These are phyloP conservation scores for Nelumbo lutea DNA, from an alignment of 164 flowering plant genomes.

Conservation along the genomic window DNA sequence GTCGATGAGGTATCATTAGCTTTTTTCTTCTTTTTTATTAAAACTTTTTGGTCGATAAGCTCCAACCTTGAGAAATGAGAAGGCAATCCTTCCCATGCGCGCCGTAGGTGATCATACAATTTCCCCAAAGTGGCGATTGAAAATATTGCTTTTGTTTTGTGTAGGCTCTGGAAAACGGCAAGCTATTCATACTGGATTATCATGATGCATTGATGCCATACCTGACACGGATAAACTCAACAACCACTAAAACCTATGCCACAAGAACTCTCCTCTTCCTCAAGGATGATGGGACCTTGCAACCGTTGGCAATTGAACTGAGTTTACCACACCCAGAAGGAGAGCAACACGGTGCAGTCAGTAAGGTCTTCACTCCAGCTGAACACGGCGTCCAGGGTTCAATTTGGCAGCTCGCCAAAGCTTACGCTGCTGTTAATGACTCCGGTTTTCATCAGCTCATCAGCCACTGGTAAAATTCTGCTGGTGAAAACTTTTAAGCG, in stretches of 20 bases:
- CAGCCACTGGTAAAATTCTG: slow-evolving; percentile 70
- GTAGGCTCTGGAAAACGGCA: slow-evolving; percentile 50
- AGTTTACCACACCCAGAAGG: slow-evolving; percentile 83
- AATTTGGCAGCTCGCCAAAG: slow-evolving; percentile 89
- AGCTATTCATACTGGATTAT: slow-evolving; percentile 73
- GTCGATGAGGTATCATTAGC: slow-evolving; percentile 43
- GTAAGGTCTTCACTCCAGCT: slow-evolving; percentile 65
- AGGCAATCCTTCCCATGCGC: background rate
- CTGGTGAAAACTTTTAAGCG: background rate
- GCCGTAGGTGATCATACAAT: too few species aligned
- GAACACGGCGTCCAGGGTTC: slow-evolving; percentile 53
- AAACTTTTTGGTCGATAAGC: background rate
- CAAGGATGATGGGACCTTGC: slow-evolving; percentile 67
- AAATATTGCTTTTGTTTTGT: background rate
- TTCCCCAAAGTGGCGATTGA: background rate
- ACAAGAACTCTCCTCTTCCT: slow-evolving; percentile 65
- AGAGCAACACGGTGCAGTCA: slow-evolving; percentile 50
- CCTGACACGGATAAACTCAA: slow-evolving; percentile 62
- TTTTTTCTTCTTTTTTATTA: slow-evolving; percentile 1
- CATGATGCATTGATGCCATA: slow-evolving; percentile 83
- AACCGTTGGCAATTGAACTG: slow-evolving; percentile 83
- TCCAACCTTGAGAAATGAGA: too few species aligned
- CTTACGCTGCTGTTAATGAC: slow-evolving; percentile 83
- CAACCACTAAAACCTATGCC: slow-evolving; percentile 70
- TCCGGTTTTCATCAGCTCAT: slow-evolving; percentile 88